A percentile compares a stretch with the other conserved stretches of the same genome.
Conservation (phyloP, 2,329 filamentous ascomycete species). For the Phialocephala subalpina region DNA sequence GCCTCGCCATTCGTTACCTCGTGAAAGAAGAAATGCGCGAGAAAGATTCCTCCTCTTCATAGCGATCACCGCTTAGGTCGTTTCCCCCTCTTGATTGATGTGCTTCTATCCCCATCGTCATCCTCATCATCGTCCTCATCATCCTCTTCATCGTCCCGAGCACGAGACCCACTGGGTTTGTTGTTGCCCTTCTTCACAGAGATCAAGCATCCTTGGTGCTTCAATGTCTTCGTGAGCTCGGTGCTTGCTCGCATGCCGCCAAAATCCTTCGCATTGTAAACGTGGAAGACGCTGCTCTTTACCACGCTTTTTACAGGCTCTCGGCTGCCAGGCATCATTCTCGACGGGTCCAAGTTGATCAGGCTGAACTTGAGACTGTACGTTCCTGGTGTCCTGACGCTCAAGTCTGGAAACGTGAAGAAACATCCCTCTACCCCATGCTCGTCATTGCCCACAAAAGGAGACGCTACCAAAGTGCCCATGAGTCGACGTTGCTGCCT, state of each 20-base stretch:
- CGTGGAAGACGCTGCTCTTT: slow-evolving; percentile 77
- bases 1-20: slow-evolving; percentile 13
- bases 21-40: slow-evolving; percentile 9
- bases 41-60: not conserved
- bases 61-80: slow-evolving; percentile 26
- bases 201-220: slow-evolving; percentile 83
- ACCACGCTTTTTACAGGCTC: slow-evolving; percentile 59
- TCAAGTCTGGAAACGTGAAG: slow-evolving; percentile 86
- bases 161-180: slow-evolving; percentile 50
- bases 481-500: slow-evolving; percentile 79
- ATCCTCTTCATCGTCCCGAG: slow-evolving; percentile 41
- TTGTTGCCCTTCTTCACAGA: slow-evolving; percentile 89
- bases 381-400: slow-evolving; percentile 78
- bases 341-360: slow-evolving; percentile 72
- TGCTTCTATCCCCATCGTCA: slow-evolving; percentile 8
- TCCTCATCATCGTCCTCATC: slow-evolving; percentile 26
- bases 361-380: slow-evolving; percentile 79
- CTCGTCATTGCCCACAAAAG: slow-evolving; percentile 80
- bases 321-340: slow-evolving; percentile 60
- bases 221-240: slow-evolving; percentile 74
- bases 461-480: slow-evolving; percentile 80
- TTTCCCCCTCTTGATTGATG: slow-evolving; percentile 25
- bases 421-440: slow-evolving; percentile 78
- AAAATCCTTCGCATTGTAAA: slow-evolving; percentile 87
- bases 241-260: slow-evolving; percentile 85